These are phyloP conservation scores for Coccomyxa subellipsoidea DNA, from an alignment of 163 green algal genomes.

Conservation along the genomic window DNA sequence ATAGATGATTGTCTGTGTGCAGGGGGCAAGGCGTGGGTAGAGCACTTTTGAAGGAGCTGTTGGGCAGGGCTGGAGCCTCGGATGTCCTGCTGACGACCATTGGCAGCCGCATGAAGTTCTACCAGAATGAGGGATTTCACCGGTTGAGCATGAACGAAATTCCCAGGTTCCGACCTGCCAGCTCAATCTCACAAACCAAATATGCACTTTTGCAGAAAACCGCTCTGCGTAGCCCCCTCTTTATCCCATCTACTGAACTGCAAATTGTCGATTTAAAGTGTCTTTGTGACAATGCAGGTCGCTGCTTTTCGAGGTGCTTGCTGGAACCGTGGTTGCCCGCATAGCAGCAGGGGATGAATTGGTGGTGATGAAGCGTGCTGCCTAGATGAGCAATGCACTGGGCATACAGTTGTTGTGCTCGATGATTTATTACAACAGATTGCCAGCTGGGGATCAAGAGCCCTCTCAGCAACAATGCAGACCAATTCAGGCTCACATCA, in stretches of 20 bases:
- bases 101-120: neutral
- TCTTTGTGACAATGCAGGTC: neutral
- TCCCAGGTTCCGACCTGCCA: neutral
- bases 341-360: constrained; percentile 5
- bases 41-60: neutral
- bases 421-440: too few species aligned
- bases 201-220: neutral
- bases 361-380: neutral
- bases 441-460: too few species aligned
- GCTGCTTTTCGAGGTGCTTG: constrained; percentile 5
- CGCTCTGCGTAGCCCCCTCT: neutral
- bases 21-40: constrained; percentile 5
- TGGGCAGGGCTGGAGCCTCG: neutral
- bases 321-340: constrained; percentile 8
- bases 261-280: neutral
- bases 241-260: neutral
- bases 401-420: too few species aligned
- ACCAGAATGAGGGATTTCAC: neutral
- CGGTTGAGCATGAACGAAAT: neutral
- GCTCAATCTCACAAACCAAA: neutral
- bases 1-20: too few species aligned
- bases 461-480: too few species aligned
- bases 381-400: neutral
- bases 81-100: neutral
- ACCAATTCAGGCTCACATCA: too few species aligned